Conservation (phyloP, 495 filamentous ascomycete genomes). For the Apodospora peruviana region DNA sequence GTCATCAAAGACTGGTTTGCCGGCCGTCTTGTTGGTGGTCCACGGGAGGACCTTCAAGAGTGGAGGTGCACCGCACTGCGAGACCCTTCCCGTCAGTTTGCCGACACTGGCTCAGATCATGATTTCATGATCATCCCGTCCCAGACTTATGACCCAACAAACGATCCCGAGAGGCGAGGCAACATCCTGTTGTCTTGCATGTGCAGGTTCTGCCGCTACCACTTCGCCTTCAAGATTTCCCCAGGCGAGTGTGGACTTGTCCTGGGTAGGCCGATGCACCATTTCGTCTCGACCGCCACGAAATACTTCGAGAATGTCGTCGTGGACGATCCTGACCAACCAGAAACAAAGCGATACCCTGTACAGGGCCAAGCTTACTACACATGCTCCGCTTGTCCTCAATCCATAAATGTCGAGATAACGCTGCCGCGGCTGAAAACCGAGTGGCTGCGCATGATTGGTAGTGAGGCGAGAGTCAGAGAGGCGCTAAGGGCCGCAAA, state of each 20-base stretch:
- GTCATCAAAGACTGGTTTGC: slow-evolving; percentile 20
- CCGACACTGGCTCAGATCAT: slow-evolving; percentile 9
- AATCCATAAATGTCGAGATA: slow-evolving; percentile 36
- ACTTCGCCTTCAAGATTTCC: slow-evolving; percentile 24
- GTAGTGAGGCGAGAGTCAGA: slow-evolving; percentile 48
- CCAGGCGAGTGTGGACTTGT: not conserved
- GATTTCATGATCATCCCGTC: slow-evolving; percentile 18
- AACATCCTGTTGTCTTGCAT: slow-evolving; percentile 17
- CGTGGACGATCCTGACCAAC: not conserved
- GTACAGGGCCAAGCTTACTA: slow-evolving; percentile 32
- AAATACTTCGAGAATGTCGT: not conserved
- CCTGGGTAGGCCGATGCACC: slow-evolving; percentile 11
- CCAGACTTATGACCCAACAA: slow-evolving; percentile 14
- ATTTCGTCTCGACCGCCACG: slow-evolving; percentile 12
- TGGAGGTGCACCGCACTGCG: slow-evolving; percentile 13
- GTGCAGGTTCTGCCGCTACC: slow-evolving; percentile 27
- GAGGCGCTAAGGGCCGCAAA: slow-evolving; percentile 49
- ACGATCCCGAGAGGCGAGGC: slow-evolving; percentile 7
- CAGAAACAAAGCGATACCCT: slow-evolving; percentile 22
- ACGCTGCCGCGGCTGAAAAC: slow-evolving; percentile 46
- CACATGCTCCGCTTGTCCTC: slow-evolving; percentile 49
- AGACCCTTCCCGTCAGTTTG: slow-evolving; percentile 4
- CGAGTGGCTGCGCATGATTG: slow-evolving; percentile 49
- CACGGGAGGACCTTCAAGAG: not conserved
- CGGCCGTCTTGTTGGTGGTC: slow-evolving; percentile 7